A percentile compares a stretch with the other conserved stretches of the same genome.
Evolutionary conservation across 345 rosid species (phyloP).

Genomic region (Salix koriyanagi): DNA sequence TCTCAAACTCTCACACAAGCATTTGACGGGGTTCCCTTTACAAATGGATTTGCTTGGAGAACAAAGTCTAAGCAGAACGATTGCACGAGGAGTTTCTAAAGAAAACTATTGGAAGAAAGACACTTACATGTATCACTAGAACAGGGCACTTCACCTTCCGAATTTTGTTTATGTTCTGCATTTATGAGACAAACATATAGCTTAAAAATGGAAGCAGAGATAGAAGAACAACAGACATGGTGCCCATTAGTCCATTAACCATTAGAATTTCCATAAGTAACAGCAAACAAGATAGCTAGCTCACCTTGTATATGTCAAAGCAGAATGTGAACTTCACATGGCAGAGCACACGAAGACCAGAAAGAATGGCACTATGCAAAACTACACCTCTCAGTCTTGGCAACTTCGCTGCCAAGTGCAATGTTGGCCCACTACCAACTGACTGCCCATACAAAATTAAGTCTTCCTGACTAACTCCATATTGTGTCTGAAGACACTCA

Average conservation of each 20-base stretch:
- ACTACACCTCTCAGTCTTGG: slow-evolving; percentile 97
- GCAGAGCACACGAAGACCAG: slow-evolving; percentile 98
- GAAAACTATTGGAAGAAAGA: not conserved
- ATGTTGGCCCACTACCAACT: slow-evolving; percentile 95
- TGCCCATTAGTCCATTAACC: not conserved
- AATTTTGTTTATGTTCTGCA: slow-evolving; percentile 85
- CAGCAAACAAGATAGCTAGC: not conserved
- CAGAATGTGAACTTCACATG: slow-evolving; percentile 85
- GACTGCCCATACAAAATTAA: slow-evolving; percentile 93
- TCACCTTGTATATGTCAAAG: slow-evolving; percentile 83
- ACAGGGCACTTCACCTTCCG: slow-evolving; percentile 86
- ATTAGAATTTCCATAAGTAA: not conserved
- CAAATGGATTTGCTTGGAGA: not conserved
- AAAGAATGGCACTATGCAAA: slow-evolving; percentile 95
- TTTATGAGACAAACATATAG: slow-evolving; percentile 9
- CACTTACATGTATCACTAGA: slow-evolving; percentile 88
- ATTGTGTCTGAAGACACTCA: slow-evolving; percentile 81
- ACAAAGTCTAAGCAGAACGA: not conserved
- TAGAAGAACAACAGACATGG: slow-evolving; percentile 2
- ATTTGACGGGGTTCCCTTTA: not conserved
- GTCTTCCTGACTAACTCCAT: slow-evolving; percentile 91
- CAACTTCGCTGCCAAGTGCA: slow-evolving; percentile 91
- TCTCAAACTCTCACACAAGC: not conserved
- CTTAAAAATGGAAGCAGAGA: slow-evolving; percentile 1
- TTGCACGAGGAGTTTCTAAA: not conserved